A percentile compares a stretch with the other conserved stretches of the same genome.
Conservation (phyloP, 176 grass and related monocot species). For the Aegilops tauschii region DNA sequence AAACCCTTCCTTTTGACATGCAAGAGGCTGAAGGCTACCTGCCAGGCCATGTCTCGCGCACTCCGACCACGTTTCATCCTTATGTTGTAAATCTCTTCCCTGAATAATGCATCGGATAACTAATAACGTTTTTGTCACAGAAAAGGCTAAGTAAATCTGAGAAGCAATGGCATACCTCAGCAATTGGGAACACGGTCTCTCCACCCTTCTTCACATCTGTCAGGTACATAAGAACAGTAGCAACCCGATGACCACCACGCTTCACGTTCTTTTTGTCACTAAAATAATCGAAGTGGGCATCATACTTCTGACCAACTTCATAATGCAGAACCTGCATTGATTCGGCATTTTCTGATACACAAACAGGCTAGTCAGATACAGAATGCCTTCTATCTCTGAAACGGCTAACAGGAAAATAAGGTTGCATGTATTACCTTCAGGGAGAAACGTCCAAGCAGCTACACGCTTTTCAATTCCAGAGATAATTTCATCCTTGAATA, state of each 20-base stretch:
- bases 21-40: slow-evolving; percentile 42
- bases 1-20: background rate
- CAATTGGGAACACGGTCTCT: slow-evolving; percentile 80
- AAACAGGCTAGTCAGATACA: background rate
- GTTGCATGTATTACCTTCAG: slow-evolving; percentile 45
- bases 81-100: slow-evolving; percentile 46
- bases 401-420: background rate
- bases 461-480: slow-evolving; percentile 59
- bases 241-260: slow-evolving; percentile 68
- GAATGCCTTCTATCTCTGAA: background rate
- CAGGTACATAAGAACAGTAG: slow-evolving; percentile 85
- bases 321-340: slow-evolving; percentile 66
- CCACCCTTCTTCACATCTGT: slow-evolving; percentile 70
- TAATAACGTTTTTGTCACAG: background rate
- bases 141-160: background rate
- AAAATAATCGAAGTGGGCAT: slow-evolving; percentile 82
- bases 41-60: slow-evolving; percentile 59
- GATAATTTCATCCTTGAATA: slow-evolving; percentile 53
- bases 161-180: slow-evolving; percentile 34
- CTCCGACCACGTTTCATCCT: slow-evolving; percentile 73
- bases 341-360: slow-evolving; percentile 63
- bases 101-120: slow-evolving; percentile 27
- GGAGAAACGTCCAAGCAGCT: slow-evolving; percentile 80
- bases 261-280: slow-evolving; percentile 53
- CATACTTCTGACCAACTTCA: slow-evolving; percentile 69